Conservation (phyloP, 805 yeast genomes). For the Saturnispora ahearnii region DNA sequence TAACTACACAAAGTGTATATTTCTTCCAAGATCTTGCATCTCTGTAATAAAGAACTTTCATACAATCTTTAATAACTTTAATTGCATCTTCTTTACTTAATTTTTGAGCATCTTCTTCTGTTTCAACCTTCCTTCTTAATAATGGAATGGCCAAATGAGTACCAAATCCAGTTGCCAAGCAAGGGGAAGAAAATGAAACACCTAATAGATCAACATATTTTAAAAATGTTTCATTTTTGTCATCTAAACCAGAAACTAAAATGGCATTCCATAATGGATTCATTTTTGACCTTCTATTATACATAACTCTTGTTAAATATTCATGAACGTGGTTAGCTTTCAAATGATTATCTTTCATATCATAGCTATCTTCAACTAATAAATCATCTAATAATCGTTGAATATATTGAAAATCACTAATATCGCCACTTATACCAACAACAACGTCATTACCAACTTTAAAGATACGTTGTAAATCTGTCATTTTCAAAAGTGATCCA, state of each 20-base stretch:
- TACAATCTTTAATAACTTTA: slow-evolving; percentile 67
- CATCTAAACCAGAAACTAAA: slow-evolving; percentile 82
- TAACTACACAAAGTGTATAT: slow-evolving; percentile 71
- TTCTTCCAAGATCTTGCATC: slow-evolving; percentile 91
- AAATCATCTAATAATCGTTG: slow-evolving; percentile 68
- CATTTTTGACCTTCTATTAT: slow-evolving; percentile 84
- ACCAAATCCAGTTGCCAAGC: slow-evolving; percentile 95
- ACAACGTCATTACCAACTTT: slow-evolving; percentile 79
- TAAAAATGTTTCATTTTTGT: slow-evolving; percentile 60
- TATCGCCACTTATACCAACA: slow-evolving; percentile 92
- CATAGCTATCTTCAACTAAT: slow-evolving; percentile 72
- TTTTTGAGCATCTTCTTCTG: slow-evolving; percentile 64
- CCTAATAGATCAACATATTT: slow-evolving; percentile 88
- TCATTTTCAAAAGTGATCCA: slow-evolving; percentile 86
- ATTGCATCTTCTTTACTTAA: slow-evolving; percentile 70
- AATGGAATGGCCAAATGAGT: slow-evolving; percentile 90
- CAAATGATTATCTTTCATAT: slow-evolving; percentile 52
- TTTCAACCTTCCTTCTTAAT: slow-evolving; percentile 73
- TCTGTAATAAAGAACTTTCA: slow-evolving; percentile 92
- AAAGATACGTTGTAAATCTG: slow-evolving; percentile 74
- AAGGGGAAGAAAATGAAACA: slow-evolving; percentile 78
- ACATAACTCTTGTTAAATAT: slow-evolving; percentile 75
- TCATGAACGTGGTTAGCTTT: slow-evolving; percentile 86
- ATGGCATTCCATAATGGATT: slow-evolving; percentile 94
- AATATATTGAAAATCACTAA: slow-evolving; percentile 84